These are phyloP conservation scores for Candida dajiaensis DNA, from an alignment of 805 yeast species.

Conservation along the genomic window DNA sequence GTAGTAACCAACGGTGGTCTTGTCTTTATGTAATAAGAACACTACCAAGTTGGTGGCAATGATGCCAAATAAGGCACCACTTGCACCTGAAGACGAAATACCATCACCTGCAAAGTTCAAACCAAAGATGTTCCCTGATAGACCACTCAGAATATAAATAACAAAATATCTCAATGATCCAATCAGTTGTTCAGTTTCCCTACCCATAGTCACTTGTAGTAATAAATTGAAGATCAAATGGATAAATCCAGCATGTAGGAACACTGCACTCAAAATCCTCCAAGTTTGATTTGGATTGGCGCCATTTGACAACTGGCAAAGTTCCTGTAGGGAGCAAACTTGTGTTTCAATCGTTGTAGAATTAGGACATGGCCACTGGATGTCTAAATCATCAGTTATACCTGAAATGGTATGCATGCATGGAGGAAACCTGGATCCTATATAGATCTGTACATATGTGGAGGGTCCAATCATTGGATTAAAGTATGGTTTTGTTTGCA, in stretches of 20 bases:
- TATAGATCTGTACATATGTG: conserved; percentile 53
- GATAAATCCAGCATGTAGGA: conserved; percentile 67
- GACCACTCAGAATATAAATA: conserved; percentile 56
- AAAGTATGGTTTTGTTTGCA: conserved; percentile 65
- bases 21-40: conserved; percentile 47
- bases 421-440: conserved; percentile 68
- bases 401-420: conserved; percentile 54
- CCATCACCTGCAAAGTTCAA: conserved; percentile 67
- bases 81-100: conserved; percentile 61
- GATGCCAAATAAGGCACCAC: conserved; percentile 67
- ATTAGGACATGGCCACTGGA: conserved; percentile 63
- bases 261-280: conserved; percentile 62
- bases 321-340: conserved; percentile 49
- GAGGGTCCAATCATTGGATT: conserved; percentile 81
- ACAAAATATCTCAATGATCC: conserved; percentile 49
- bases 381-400: conserved; percentile 40
- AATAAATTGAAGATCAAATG: conserved; percentile 61
- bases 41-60: conserved; percentile 54
- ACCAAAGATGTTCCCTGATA: conserved; percentile 62
- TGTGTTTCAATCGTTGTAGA: conserved; percentile 50
- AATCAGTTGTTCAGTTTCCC: conserved; percentile 48
- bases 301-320: conserved; percentile 51
- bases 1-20: conserved; percentile 41
- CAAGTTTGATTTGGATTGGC: conserved; percentile 60
- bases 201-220: conserved; percentile 56